Evolutionary conservation across 2,329 filamentous ascomycete genomes (phyloP).

Genomic region (Lecanosticta acicola): DNA sequence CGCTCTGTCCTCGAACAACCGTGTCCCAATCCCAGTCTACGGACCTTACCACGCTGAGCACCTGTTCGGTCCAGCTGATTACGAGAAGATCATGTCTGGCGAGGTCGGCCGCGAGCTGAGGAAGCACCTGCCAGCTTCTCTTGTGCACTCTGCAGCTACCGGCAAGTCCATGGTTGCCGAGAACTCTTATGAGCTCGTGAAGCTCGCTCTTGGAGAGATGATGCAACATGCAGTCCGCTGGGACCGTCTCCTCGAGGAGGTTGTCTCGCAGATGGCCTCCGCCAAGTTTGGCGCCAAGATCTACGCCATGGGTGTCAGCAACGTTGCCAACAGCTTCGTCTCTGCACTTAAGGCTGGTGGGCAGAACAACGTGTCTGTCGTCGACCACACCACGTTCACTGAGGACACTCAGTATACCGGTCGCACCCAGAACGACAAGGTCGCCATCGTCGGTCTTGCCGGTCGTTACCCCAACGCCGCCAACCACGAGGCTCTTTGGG

Average conservation of each 20-base stretch:
- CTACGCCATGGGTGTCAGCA: slow-evolving; percentile 48
- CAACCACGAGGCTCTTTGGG: slow-evolving; percentile 67
- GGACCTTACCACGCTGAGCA: slow-evolving; percentile 57
- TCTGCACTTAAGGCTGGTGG: slow-evolving; percentile 50
- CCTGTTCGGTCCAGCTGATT: slow-evolving; percentile 47
- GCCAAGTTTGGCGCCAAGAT: slow-evolving; percentile 41
- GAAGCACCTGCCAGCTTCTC: slow-evolving; percentile 38
- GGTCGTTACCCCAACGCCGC: slow-evolving; percentile 71
- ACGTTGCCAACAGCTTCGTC: slow-evolving; percentile 51
- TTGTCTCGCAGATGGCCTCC: slow-evolving; percentile 43
- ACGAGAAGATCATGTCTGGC: slow-evolving; percentile 47
- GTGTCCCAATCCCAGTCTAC: slow-evolving; percentile 50
- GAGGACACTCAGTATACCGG: slow-evolving; percentile 33
- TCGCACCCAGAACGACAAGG: slow-evolving; percentile 57
- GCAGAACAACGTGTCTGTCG: slow-evolving; percentile 38
- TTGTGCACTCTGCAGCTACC: slow-evolving; percentile 44
- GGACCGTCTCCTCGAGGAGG: slow-evolving; percentile 45
- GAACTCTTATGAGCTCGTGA: slow-evolving; percentile 43
- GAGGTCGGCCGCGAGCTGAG: slow-evolving; percentile 38
- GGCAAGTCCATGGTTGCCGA: slow-evolving; percentile 44
- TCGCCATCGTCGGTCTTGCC: slow-evolving; percentile 80
- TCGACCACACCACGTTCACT: slow-evolving; percentile 44
- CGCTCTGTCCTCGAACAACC: slow-evolving; percentile 46
- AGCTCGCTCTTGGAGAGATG: slow-evolving; percentile 41
- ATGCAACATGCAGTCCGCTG: slow-evolving; percentile 45